These are phyloP conservation scores for Tetramitus jugosus DNA, from an alignment of 208 protist species.

Conservation along the genomic window DNA sequence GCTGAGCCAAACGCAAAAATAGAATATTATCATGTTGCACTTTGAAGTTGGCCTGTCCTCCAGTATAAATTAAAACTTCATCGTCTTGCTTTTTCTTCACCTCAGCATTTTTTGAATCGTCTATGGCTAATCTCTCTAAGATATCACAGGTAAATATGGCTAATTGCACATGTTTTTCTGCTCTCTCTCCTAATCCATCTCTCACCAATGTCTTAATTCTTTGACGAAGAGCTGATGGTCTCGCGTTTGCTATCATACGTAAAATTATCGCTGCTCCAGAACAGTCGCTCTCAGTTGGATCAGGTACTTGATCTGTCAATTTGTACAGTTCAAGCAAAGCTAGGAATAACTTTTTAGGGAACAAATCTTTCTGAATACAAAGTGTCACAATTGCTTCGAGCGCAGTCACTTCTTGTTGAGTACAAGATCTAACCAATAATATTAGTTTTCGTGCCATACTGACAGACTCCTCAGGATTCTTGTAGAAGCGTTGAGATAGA, in stretches of 20 bases:
- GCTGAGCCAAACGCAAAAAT: not conserved
- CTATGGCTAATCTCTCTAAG: not conserved
- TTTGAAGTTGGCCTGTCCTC: not conserved
- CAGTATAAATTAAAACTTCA: not conserved
- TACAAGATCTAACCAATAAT: not conserved
- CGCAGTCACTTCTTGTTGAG: not conserved
- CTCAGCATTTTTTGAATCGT: not conserved
- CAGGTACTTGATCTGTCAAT: too few relatives aligned
- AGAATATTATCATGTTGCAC: not conserved
- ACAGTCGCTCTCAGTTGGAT: constrained; percentile 1
- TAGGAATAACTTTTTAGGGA: constrained; percentile 5
- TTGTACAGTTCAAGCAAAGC: not conserved
- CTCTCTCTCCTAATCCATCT: not conserved
- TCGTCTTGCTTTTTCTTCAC: constrained; percentile 9
- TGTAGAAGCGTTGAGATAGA: not conserved
- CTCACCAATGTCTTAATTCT: not conserved
- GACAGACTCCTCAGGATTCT: not conserved
- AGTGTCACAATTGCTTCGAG: not conserved
- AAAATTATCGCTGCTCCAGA: constrained; percentile 34
- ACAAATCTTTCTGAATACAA: not conserved
- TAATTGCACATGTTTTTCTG: too few relatives aligned
- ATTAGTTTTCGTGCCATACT: not conserved
- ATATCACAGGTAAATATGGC: not conserved
- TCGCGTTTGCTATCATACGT: constrained; percentile 27
- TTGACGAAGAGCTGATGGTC: not conserved